Evolutionary conservation across 768 basidiomycete species (phyloP).

Genomic region (Rhizopogon roseolus): DNA sequence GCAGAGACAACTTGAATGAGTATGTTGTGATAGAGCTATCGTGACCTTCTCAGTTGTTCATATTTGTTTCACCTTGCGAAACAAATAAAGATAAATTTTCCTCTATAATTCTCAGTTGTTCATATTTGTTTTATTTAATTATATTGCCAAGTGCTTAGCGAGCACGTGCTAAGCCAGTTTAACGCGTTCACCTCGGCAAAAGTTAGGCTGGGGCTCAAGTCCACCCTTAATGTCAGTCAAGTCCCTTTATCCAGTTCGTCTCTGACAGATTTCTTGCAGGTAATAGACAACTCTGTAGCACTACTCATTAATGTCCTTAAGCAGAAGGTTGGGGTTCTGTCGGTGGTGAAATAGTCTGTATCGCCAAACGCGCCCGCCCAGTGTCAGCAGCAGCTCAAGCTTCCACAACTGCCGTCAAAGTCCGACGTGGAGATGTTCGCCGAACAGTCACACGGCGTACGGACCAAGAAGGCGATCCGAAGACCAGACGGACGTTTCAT

Average conservation of each 20-base stretch:
- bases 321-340: conserved; percentile 89
- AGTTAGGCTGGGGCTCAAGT: conserved; percentile 95
- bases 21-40: too few relatives aligned
- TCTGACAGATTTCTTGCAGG: conserved; percentile 36
- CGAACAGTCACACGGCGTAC: conserved; percentile 90
- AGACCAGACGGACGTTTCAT: conserved; percentile 86
- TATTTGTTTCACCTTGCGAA: too few relatives aligned
- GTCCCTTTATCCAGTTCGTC: not conserved
- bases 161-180: too few relatives aligned
- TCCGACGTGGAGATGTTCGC: conserved; percentile 90
- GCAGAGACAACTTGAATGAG: too few relatives aligned
- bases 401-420: conserved; percentile 80
- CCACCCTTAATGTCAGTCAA: conserved; percentile 72
- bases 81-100: too few relatives aligned
- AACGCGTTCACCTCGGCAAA: too few relatives aligned
- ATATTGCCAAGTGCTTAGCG: too few relatives aligned
- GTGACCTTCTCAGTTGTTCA: too few relatives aligned
- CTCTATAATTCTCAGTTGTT: too few relatives aligned
- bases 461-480: conserved; percentile 81
- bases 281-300: conserved; percentile 97
- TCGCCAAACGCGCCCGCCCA: conserved; percentile 88
- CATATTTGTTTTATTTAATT: too few relatives aligned
- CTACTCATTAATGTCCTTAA: conserved; percentile 91
- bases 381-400: conserved; percentile 61
- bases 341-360: conserved; percentile 94